These are phyloP conservation scores for Trypanosoma mega DNA, from an alignment of 208 protist genomes.

Conservation along the genomic window DNA sequence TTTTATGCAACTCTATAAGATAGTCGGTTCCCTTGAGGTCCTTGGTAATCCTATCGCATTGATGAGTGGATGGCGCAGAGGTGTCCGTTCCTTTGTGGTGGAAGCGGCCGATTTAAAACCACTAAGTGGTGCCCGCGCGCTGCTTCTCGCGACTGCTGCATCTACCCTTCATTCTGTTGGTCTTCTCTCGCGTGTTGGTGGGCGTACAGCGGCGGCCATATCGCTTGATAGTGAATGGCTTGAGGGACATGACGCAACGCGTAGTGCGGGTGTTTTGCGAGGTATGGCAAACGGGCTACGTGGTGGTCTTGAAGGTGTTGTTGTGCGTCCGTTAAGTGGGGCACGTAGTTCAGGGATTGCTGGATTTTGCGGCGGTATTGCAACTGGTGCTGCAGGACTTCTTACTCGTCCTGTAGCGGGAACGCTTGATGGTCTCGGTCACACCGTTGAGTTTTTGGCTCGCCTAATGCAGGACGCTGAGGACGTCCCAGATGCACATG, in stretches of 20 bases:
- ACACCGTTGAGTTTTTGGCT: constrained; percentile 61
- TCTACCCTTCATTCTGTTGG: constrained; percentile 75
- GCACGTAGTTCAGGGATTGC: constrained; percentile 39
- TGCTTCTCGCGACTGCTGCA: constrained; percentile 53
- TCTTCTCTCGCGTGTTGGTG: constrained; percentile 51
- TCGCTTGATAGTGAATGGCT: constrained; percentile 19
- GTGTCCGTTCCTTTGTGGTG: constrained; percentile 53
- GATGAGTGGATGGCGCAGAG: constrained; percentile 49
- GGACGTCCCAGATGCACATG: constrained; percentile 4
- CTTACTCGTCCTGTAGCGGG: constrained; percentile 56
- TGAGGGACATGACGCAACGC: constrained; percentile 1
- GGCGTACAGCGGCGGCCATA: constrained; percentile 42
- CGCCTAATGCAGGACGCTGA: constrained; percentile 23
- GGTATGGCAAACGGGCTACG: constrained; percentile 39
- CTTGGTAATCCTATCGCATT: constrained; percentile 74
- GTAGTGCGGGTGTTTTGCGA: constrained; percentile 28
- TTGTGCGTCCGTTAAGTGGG: constrained; percentile 41
- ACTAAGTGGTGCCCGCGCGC: constrained; percentile 41
- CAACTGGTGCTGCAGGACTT: constrained; percentile 54
- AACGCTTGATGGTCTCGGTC: constrained; percentile 55
- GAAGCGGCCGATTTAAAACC: constrained; percentile 30
- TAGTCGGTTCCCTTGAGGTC: constrained; percentile 71
- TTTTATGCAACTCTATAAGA: constrained; percentile 70
- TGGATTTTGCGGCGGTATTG: constrained; percentile 58
- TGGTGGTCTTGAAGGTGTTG: constrained; percentile 40